Evolutionary conservation across 2,329 filamentous ascomycete genomes (phyloP), one percentile per base, ranked within the genome.

Genomic region (Didymella segeticola): DNA sequence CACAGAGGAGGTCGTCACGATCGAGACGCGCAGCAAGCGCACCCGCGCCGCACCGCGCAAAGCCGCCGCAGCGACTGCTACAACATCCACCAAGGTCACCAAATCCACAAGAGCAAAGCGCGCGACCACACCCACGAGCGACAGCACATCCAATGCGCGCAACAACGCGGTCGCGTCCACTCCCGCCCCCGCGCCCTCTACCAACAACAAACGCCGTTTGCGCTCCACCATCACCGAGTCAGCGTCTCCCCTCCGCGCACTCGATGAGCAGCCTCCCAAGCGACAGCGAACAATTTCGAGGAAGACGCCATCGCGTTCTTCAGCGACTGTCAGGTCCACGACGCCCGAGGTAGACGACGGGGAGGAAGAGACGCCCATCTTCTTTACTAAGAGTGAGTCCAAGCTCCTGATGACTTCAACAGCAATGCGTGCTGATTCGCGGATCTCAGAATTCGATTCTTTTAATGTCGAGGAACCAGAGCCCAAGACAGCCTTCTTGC

Each of bases 331-430:
- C 23, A 45, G 47, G 30, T 29, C 53, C 23, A 45, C 41, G 31
- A 43, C 58, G 22, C 39, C 36, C 5, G 45, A 58, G 19, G 56
- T 58, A 20, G 49, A 61, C 33, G 58, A 62, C 20, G 49, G 58
- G 9, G 60, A 60, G 6, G 57, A 60, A 12, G 57, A 66, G 14
- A 55, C 48, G 25, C 58, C 60, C 15, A 38, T 61, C 23, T 67
- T 66, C 55, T 67, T 64, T 42, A 53, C 58, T 4, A 51, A 62
- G 41, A 58, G 64, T 67, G 54, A 59, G 64, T 48, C 15, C 5
- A 36, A 34, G 33, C 23, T 29, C 11, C 38, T 27, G 27, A 49
- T 30, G 19, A 43, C 31, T 43, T 42, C 20, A 3, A 22, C 39
- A 31, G 19, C n/a, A 12, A 37, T 51, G 47, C 15, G 29, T 30